A percentile compares a stretch with the other conserved stretches of the same genome.
phyloP scores from a whole-genome alignment of 2,329 filamentous ascomycete species.

The Ploettnerulaceae sp. region DNA sequence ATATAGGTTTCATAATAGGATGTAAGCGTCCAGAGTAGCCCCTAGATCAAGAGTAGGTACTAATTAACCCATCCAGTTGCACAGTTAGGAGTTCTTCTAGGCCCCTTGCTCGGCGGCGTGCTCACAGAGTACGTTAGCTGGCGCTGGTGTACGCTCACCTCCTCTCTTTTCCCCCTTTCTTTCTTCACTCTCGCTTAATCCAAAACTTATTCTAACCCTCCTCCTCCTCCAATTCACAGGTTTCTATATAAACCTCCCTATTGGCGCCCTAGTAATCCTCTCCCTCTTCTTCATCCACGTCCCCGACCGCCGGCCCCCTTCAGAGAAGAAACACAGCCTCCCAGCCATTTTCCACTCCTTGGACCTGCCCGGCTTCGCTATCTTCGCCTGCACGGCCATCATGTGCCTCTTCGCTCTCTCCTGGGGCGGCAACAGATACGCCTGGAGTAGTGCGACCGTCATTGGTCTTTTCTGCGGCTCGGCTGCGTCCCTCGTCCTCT shows the following conservation, averaged over 20 bases:
- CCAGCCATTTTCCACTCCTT: constrained; percentile 23
- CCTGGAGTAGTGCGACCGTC: constrained; percentile 30
- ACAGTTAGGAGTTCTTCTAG: constrained; percentile 17
- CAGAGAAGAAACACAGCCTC: background rate
- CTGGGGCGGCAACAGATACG: constrained; percentile 32
- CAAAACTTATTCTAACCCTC: background rate
- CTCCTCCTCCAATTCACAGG: too few species aligned
- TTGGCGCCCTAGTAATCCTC: constrained; percentile 34
- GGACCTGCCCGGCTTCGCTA: constrained; percentile 33
- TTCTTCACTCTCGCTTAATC: background rate
- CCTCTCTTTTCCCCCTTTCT: background rate
- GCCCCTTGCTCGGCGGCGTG: constrained; percentile 33
- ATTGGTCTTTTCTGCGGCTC: constrained; percentile 29
- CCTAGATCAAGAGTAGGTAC: too few species aligned
- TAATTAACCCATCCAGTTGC: too few species aligned
- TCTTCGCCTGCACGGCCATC: constrained; percentile 33
- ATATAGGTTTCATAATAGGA: too few species aligned
- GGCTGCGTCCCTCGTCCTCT: constrained; percentile 21
- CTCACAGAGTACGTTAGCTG: constrained; percentile 34
- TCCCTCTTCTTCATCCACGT: constrained; percentile 36
- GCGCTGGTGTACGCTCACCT: constrained; percentile 26
- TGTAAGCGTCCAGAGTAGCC: too few species aligned
- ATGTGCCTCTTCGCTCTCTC: constrained; percentile 34
- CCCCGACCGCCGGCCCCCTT: too few species aligned
- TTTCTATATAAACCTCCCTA: constrained; percentile 39